Evolutionary conservation across 805 yeast genomes (phyloP).

Genomic region (Kodamaea hsintzibuensis): DNA sequence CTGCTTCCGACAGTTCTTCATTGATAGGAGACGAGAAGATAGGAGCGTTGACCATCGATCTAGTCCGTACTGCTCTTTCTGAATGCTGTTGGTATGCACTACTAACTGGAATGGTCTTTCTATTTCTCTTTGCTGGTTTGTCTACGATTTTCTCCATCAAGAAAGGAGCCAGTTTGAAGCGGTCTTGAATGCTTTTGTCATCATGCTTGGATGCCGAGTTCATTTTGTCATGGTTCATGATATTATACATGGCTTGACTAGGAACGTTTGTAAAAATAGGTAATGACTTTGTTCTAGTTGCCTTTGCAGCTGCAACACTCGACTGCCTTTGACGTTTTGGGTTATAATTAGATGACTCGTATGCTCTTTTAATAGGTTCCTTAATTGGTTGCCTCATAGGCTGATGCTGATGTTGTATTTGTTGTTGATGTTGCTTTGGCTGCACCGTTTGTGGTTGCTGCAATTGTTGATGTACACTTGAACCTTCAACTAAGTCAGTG

Average conservation of each 20-base stretch:
- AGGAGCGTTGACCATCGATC: constrained; percentile 41
- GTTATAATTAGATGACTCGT: constrained; percentile 11
- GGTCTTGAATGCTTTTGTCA: constrained; percentile 41
- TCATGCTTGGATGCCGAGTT: constrained; percentile 40
- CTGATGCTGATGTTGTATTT: not conserved
- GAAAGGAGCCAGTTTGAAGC: constrained; percentile 48
- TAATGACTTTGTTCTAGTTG: constrained; percentile 45
- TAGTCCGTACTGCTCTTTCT: constrained; percentile 42
- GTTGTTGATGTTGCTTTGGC: constrained; percentile 1
- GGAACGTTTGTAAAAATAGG: constrained; percentile 41
- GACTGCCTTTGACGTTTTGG: constrained; percentile 12
- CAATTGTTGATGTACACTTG: not conserved
- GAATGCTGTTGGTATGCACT: constrained; percentile 10
- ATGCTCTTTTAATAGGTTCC: constrained; percentile 6
- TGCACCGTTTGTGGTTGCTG: constrained; percentile 3
- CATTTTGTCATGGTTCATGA: constrained; percentile 43
- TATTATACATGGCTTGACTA: constrained; percentile 39
- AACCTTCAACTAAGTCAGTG: constrained; percentile 21
- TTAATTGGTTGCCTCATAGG: not conserved
- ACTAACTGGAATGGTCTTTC: constrained; percentile 14
- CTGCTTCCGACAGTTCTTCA: constrained; percentile 36
- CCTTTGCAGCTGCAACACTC: constrained; percentile 23
- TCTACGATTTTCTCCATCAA: constrained; percentile 43
- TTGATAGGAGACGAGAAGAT: constrained; percentile 43
- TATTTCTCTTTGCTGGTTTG: constrained; percentile 30